Conservation (phyloP, 306 rosid genomes). For the Vigna reflexopilosa region DNA sequence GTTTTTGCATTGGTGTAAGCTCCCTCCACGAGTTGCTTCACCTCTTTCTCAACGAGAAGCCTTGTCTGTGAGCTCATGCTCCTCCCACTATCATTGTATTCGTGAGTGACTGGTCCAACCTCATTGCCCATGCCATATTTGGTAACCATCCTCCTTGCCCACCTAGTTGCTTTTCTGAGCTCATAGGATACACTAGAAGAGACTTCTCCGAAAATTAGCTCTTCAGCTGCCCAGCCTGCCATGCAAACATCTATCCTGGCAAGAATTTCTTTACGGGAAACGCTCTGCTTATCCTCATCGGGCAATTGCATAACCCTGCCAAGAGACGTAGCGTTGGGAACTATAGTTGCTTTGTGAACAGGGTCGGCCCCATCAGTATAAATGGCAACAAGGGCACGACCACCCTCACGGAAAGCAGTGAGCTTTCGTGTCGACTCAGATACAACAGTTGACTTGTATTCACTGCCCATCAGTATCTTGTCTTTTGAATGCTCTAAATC, state of each 20-base stretch:
- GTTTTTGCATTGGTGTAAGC: conserved; percentile 81
- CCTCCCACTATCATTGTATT: conserved; percentile 74
- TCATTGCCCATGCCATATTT: conserved; percentile 86
- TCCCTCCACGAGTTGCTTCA: conserved; percentile 61
- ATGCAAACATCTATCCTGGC: conserved; percentile 77
- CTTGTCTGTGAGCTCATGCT: conserved; percentile 93
- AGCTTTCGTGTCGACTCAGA: conserved; percentile 69
- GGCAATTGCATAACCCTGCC: conserved; percentile 88
- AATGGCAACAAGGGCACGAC: conserved; percentile 86
- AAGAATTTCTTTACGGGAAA: conserved; percentile 71
- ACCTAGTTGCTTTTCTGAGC: conserved; percentile 63
- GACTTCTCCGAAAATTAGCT: conserved; percentile 81
- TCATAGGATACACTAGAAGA: conserved; percentile 80
- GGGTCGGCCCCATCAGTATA: conserved; percentile 86
- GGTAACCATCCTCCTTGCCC: conserved; percentile 84
- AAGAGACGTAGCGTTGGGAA: conserved; percentile 73
- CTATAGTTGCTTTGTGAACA: conserved; percentile 91
- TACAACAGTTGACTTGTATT: conserved; percentile 77
- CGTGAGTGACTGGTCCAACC: conserved; percentile 71
- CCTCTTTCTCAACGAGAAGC: conserved; percentile 86
- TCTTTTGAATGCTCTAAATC: conserved; percentile 85
- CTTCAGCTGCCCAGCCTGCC: conserved; percentile 94
- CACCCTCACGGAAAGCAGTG: conserved; percentile 86
- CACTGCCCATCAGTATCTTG: conserved; percentile 88
- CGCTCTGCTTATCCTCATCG: conserved; percentile 6